Base-by-base conservation (phyloP, 169 alveolate genomes). In the Sarcocystis neurona region DNA sequence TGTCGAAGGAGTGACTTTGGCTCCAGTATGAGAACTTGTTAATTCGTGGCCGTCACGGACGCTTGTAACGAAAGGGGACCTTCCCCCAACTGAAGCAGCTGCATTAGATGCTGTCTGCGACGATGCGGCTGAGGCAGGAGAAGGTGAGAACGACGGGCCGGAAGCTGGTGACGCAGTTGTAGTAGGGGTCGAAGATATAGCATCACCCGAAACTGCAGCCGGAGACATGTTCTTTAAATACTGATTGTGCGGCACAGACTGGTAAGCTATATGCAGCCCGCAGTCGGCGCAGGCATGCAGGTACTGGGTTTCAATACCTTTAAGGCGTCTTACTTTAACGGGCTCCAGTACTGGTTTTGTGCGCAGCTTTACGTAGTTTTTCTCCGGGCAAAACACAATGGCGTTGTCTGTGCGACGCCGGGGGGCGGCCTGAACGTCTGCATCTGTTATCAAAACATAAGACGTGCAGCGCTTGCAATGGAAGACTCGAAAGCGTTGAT, bases 401-500 rank as follows among this genome's bases (percentile, higher is more conserved):
- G 93, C 93, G 66, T 89, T 89, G 78, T 89, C 93, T 3, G 93
- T 89, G 6, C 93, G 53, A 0, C 93, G 46, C 2, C 90, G 86
- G 0, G 93, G 93, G 15, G 82, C 39, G 8, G 47, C 56, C 46
- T 89, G 90, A 6, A 89, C 12, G 32, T 79, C 89, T 23, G 93
- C 93, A 39, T 89, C 93, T 1, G 93, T 89, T 39, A 89, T 89
- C 8, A 89, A 48, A 8, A 44, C 87, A 66, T 82, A 63, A 1
- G 37, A 30, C 48, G 72, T 53, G 82, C 93, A 89, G 34, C 66
- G 8, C 47, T 63, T 63, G 79, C 93, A 89, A 41, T 84, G 87
- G 41, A 89, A 63, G 15, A 89, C 93, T 27, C 43, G 53, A 68
- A 89, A 89, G 34, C 43, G 80, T 39, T 89, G 90, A 60, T 89